Evolutionary conservation across 768 basidiomycete genomes (phyloP), one percentile per base, ranked within the genome.

Genomic region (Auricularia cornea): DNA sequence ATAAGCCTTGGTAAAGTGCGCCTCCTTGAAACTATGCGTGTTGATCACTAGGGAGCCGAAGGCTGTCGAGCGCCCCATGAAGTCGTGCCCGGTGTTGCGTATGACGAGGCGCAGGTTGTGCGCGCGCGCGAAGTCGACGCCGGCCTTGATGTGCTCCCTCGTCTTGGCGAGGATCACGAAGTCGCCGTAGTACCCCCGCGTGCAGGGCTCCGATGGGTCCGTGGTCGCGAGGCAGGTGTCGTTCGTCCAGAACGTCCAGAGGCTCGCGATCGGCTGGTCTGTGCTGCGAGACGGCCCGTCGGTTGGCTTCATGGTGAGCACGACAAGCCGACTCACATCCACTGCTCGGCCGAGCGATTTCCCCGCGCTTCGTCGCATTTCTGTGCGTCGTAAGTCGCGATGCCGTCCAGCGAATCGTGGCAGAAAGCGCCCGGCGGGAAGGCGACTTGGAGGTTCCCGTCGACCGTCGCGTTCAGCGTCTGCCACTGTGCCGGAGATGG

Each of bases 31-130:
- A 59, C 75, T 67, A 30, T 76, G 76, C 0, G 77, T 80, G 73
- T 76, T 81, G 52, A 81, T 67, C 61, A 80, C 67, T 32, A 82
- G 72, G 2, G 73, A 73, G 16, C 74, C 72, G 0, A 72, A 74
- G 23, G 74, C 79, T 2, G 79, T 76, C 28, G 80, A 80, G 11
- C 80, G 72, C 2, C 80, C 79, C 10, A 81, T 73, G 65, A 72
- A 77, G 62, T 81, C 80, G 61, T 81, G 79, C 0, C 78, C 76
- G 8, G 66, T 68, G 14, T 71, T 67, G 62, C 75, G 76, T 65
- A 77, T 67, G 8, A 63, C 70, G 18, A 76, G 60, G 5, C 74
- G 73, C 29, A 77, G 68, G 41, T 73, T 70, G 44, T 76, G 63
- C 11, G 57, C 51, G 29, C 44, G 59, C 1, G 75, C 69, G 62